Percentiles rank a stretch among this genome's conserved stretches.
Conservation (phyloP, 352 stramenopile genomes). For the Pythium chondricola region DNA sequence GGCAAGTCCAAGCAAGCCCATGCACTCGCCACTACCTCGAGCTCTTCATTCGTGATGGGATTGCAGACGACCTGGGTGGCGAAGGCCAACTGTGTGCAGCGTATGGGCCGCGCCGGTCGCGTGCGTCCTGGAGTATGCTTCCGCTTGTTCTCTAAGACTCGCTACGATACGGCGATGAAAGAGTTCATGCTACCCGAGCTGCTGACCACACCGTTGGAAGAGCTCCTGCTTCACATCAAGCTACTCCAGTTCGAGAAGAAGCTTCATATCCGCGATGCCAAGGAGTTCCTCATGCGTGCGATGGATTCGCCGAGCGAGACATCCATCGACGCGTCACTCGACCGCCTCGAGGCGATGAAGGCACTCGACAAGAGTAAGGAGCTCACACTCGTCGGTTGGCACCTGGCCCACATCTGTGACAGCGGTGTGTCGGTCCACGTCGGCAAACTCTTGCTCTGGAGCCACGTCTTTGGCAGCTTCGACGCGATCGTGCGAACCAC, state of each 20-base stretch:
- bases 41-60: conserved; percentile 86
- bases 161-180: conserved; percentile 65
- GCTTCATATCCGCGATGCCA: conserved; percentile 54
- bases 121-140: conserved; percentile 93
- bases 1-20: conserved; percentile 81
- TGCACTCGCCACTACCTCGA: conserved; percentile 47
- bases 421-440: conserved; percentile 63
- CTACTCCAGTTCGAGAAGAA: conserved; percentile 73
- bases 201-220: conserved; percentile 62
- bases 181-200: conserved; percentile 74
- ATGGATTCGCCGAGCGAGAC: conserved; percentile 91
- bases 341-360: conserved; percentile 80
- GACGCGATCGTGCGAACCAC: conserved; percentile 56
- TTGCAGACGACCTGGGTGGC: conserved; percentile 84
- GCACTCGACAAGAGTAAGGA: conserved; percentile 31
- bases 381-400: conserved; percentile 67
- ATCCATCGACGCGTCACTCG: conserved; percentile 88
- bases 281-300: conserved; percentile 87
- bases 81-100: conserved; percentile 85
- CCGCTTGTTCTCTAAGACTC: conserved; percentile 56
- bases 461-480: conserved; percentile 61
- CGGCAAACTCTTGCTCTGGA: conserved; percentile 65
- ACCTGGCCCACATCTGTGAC: conserved; percentile 63
- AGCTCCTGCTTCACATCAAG: conserved; percentile 71
- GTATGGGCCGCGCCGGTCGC: conserved; percentile 89